Percentiles rank a stretch among this genome's conserved stretches.
These are phyloP conservation scores for Euphrasia confusa DNA, from an alignment of 257 asterid species.

Conservation along the genomic window DNA sequence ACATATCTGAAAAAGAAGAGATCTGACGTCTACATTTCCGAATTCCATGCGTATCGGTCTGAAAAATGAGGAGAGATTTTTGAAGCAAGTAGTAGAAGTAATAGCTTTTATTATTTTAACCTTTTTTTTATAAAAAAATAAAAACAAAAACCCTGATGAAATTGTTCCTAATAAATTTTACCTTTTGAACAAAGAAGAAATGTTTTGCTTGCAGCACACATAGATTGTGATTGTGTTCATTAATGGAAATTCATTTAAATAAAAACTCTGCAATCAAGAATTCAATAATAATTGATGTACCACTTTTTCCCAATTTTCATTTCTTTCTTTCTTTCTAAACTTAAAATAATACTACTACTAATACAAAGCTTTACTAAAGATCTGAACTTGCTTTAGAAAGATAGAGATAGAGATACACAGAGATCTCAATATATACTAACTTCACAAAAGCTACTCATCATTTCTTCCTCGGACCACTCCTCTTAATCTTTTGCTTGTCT, in stretches of 20 bases:
- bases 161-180: background rate
- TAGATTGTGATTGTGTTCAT: background rate
- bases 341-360: background rate
- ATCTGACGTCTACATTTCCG: too few species aligned
- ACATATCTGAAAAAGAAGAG: background rate
- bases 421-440: constrained; percentile 32
- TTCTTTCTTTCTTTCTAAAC: background rate
- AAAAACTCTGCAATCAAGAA: constrained; percentile 22
- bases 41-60: too few species aligned
- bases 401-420: constrained; percentile 32
- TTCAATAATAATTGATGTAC: constrained; percentile 39
- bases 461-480: constrained; percentile 55
- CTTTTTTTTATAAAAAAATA: background rate
- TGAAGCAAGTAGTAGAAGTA: too few species aligned
- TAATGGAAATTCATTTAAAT: background rate
- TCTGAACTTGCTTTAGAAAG: constrained; percentile 43
- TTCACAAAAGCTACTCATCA: constrained; percentile 53
- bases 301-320: constrained; percentile 22
- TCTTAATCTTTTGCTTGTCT: constrained; percentile 11
- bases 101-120: too few species aligned
- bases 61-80: too few species aligned
- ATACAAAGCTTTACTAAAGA: constrained; percentile 31
- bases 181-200: background rate
- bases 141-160: background rate
- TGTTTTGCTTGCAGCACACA: background rate